Base-by-base conservation (phyloP, 176 grass and related monocot species). In the Aegilops tauschii region DNA sequence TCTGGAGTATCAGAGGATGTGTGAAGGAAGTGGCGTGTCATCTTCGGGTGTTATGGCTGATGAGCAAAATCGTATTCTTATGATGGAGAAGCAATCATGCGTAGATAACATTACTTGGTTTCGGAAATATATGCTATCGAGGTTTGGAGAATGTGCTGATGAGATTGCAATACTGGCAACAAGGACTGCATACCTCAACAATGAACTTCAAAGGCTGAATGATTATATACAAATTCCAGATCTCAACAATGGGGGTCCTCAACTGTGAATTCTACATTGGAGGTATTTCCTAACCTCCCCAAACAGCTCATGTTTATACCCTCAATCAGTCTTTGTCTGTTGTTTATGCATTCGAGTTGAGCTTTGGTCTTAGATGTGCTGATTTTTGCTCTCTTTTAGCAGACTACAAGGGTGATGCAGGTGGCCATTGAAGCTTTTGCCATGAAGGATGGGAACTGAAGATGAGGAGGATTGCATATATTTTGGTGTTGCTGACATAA, bases 191-290 rank as follows among this genome's bases (percentile, higher is more conserved):
- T 21, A 32, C 50, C 39, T 85, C 29, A 76, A 63, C 8, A 3
- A 70, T 77, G 52, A 84, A 85, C 8, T 81, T 18, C 31, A 91
- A 77, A 88, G 23, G 31, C 39, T 85, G 65, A 81, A 91, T 37
- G n/a, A 50, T 29, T 37, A 71, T 52, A 63, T 27, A 50, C 29
- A 50, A 71, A 82, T 88, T 76, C 81, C 69, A 23, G 85, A 87
- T 77, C 85, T 91, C 5, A 91, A 89, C 82, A 80, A 80, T 68
- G 76, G 61, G 61, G 73, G 71, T 61, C 14, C 32, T 75, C 27
- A 67, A 49, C 21, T 56, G 3, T 84, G 67, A 87, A 87, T 28
- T 64, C 5, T 65, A 17, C 73, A 79, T 27, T 79, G 78, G 78
- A 64, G 23, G 65, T 82, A 52, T 77, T 37, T 77, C 39, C 74